Evolutionary conservation across 148 eudicot species (phyloP).

Genomic region (Cornus kousa): DNA sequence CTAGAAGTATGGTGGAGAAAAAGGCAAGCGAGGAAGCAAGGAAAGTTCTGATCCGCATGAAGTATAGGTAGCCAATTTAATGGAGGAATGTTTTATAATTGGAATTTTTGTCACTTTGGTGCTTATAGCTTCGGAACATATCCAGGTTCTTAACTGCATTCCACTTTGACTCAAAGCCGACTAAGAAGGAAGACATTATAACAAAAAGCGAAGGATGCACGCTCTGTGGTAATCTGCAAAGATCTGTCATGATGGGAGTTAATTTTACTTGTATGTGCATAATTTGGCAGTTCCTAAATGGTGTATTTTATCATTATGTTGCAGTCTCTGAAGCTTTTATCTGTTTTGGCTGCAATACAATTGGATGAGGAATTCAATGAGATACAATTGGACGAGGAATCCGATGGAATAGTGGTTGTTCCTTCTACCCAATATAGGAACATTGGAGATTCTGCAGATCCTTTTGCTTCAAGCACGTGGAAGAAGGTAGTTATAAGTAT

Average conservation of each 20-base stretch:
- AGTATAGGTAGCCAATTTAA: conserved; percentile 35
- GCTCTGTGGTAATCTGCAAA: conserved; percentile 27
- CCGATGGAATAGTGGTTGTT: conserved; percentile 15
- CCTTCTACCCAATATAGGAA: conserved; percentile 10
- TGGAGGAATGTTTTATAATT: background rate
- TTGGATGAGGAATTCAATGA: no score
- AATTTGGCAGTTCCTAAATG: background rate
- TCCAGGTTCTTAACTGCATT: conserved; percentile 41
- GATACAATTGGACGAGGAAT: no score
- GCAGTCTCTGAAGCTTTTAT: conserved; percentile 44
- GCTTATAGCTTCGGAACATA: conserved; percentile 2
- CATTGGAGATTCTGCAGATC: conserved; percentile 23
- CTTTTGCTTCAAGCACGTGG: conserved; percentile 39
- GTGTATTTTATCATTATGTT: background rate
- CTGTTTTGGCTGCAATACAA: conserved; percentile 45
- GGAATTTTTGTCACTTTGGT: background rate
- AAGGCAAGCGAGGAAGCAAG: conserved; percentile 45
- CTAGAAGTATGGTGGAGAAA: conserved; percentile 35
- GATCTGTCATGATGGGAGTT: background rate
- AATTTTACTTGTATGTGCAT: background rate
- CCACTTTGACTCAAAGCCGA: conserved; percentile 51
- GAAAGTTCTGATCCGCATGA: conserved; percentile 45
- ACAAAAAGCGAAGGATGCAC: conserved; percentile 42
- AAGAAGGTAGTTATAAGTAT: conserved; percentile 26
- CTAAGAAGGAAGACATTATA: conserved; percentile 48